Base-by-base conservation (phyloP, 176 grass and related monocot species). In the Juncus effusus region DNA sequence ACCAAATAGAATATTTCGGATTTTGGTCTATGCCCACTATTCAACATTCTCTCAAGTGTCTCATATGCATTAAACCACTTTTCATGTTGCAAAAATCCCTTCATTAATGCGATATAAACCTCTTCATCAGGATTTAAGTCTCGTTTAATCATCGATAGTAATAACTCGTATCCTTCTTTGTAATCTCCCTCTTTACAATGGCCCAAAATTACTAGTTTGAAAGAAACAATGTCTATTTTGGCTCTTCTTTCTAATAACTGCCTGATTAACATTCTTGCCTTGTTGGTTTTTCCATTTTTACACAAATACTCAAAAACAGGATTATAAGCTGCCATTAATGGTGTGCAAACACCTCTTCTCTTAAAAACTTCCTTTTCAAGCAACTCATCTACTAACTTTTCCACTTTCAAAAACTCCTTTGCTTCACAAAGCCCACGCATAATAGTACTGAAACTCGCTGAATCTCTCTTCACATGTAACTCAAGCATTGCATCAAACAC, bases 181-280 rank as follows among this genome's bases (percentile, higher is more conserved):
- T 81, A 83, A 70, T 74, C 70, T 16, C 77, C 76, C 8, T 91
- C 92, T 60, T 65, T 85, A 63, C 92, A 96, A 52, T 96, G 87
- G 57, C 92, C 87, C 38, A 88, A 74, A 59, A 96, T 88, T 68
- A 96, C 45, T 40, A 76, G 90, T 75, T 91, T 91, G 70, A 96
- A 91, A 60, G 92, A 84, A 51, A 42, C 11, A 37, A 76, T 52
- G 78, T 96, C 92, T 0, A 85, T 57, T 68, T 79, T 91, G 74
- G 79, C 76, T 74, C 66, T 82, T 63, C 62, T 73, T 64, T 88
- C 82, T 65, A 91, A 12, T 4, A 91, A 71, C 69, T 91, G 84
- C 70, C 74, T 67, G 3, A 91, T 79, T 51, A 91, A 15, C 13
- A 78, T 60, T 65, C 84, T 96, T 14, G 92, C 87, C 42, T 96